Conservation (phyloP, 2,329 filamentous ascomycete genomes). For the Penicillium sp. region DNA sequence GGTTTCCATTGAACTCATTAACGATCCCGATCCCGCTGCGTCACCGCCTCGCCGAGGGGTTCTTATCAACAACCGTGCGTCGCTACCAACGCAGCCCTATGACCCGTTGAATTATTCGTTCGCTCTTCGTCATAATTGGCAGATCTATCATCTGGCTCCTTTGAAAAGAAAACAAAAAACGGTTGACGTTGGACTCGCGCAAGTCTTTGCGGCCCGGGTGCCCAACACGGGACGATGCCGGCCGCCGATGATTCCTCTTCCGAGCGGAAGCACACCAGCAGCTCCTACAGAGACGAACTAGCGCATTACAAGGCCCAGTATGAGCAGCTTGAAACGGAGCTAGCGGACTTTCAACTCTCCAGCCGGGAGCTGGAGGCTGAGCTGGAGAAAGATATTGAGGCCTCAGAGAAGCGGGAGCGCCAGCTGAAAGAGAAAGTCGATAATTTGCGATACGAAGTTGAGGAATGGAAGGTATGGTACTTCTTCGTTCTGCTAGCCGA, state of each 20-base stretch:
- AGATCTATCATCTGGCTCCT: neutral
- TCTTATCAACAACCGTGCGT: slow-evolving; percentile 26
- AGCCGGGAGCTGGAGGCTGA: slow-evolving; percentile 93
- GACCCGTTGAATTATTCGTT: slow-evolving; percentile 7
- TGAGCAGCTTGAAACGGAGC: slow-evolving; percentile 83
- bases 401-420: slow-evolving; percentile 89
- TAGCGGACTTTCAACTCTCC: slow-evolving; percentile 89
- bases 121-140: neutral
- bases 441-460: slow-evolving; percentile 78
- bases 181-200: slow-evolving; percentile 8
- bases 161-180: neutral
- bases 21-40: slow-evolving; percentile 27
- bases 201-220: slow-evolving; percentile 19
- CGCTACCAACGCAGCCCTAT: slow-evolving; percentile 18
- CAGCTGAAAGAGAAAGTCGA: slow-evolving; percentile 84
- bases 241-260: slow-evolving; percentile 37
- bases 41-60: slow-evolving; percentile 37
- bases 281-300: slow-evolving; percentile 67
- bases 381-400: slow-evolving; percentile 92
- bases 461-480: slow-evolving; percentile 89
- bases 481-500: neutral
- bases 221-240: slow-evolving; percentile 36
- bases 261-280: slow-evolving; percentile 39
- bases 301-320: slow-evolving; percentile 96
- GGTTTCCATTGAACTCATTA: slow-evolving; percentile 16